These are phyloP conservation scores for Globisporangium solare DNA, from an alignment of 352 stramenopile genomes.

Conservation along the genomic window DNA sequence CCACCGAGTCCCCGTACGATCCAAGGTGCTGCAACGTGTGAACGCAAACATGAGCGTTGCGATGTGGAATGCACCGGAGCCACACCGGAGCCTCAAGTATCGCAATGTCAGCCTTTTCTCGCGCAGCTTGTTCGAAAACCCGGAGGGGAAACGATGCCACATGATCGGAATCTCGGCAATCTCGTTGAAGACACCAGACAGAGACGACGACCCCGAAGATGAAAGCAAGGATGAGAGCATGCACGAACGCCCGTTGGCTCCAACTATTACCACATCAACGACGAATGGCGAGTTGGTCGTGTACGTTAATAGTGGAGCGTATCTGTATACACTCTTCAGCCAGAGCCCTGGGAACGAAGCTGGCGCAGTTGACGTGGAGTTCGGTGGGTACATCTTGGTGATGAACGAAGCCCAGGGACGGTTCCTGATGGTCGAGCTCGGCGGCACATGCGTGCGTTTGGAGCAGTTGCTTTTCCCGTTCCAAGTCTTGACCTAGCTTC, in stretches of 20 bases:
- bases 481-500: conserved; percentile 1
- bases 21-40: conserved; percentile 4
- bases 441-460: conserved; percentile 1
- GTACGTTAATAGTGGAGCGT: conserved; percentile 3
- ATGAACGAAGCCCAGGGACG: conserved; percentile 6
- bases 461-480: conserved; percentile 9
- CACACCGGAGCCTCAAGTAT: conserved; percentile 1
- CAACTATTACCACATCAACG: background rate
- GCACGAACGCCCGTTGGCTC: background rate
- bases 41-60: conserved; percentile 6
- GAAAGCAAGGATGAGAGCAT: background rate
- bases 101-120: conserved; percentile 5
- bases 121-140: conserved; percentile 1
- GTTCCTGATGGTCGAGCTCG: conserved; percentile 10
- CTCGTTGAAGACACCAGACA: background rate
- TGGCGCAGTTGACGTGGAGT: background rate
- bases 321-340: background rate
- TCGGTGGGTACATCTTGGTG: conserved; percentile 3
- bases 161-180: background rate
- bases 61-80: conserved; percentile 8
- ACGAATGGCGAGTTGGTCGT: conserved; percentile 2
- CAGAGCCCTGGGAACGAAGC: background rate
- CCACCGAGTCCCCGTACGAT: conserved; percentile 6
- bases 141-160: conserved; percentile 2
- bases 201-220: background rate